phyloP scores from a whole-genome alignment of 148 eudicot species.

The Mesembryanthemum crystallinum region DNA sequence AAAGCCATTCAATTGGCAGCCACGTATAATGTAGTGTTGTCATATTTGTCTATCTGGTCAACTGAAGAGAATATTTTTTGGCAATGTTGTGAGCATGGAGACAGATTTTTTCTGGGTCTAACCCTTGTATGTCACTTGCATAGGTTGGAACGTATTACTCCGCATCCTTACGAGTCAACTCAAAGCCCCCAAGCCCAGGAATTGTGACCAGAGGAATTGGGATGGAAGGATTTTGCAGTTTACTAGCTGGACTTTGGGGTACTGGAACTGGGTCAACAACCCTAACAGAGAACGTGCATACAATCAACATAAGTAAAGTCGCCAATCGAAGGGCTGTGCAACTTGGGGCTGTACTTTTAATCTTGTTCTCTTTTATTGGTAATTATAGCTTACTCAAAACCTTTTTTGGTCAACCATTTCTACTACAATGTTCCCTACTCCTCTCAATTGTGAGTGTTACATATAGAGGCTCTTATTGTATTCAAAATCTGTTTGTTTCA shows the following conservation, averaged over 20 bases:
- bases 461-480: too few species aligned
- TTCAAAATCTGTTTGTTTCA: conserved; percentile 20
- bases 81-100: not conserved
- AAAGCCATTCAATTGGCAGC: not conserved
- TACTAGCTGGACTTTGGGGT: conserved; percentile 94
- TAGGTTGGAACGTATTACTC: conserved; percentile 87
- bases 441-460: not conserved
- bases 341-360: conserved; percentile 72
- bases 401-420: not conserved
- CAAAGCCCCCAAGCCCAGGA: conserved; percentile 79
- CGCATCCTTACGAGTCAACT: conserved; percentile 57
- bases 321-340: conserved; percentile 71
- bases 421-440: not conserved
- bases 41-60: not conserved
- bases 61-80: not conserved
- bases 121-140: not conserved
- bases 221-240: conserved; percentile 91
- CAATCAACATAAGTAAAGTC: conserved; percentile 68
- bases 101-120: not conserved
- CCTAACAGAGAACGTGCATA: conserved; percentile 79
- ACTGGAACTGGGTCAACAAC: conserved; percentile 89
- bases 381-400: not conserved
- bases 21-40: not conserved
- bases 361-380: conserved; percentile 80
- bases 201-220: conserved; percentile 86